Conservation (phyloP, 2,329 filamentous ascomycete genomes). For the Cylindrodendrum hubeiense region DNA sequence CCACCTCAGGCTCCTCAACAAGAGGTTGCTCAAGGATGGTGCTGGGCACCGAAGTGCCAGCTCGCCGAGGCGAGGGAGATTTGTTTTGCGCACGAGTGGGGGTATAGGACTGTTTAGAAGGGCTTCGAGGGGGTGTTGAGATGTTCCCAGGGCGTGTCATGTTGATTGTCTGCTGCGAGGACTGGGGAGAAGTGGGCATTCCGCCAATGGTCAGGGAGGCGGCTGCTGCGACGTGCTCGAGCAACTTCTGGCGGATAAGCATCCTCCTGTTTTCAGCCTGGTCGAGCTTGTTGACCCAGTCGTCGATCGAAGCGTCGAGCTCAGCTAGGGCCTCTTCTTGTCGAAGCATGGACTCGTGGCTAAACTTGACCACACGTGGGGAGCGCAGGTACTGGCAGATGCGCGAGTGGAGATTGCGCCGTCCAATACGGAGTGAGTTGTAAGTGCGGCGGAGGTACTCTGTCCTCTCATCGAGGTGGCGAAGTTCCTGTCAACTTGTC, state of each 20-base stretch:
- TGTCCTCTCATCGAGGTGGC: slow-evolving; percentile 80
- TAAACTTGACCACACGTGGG: slow-evolving; percentile 78
- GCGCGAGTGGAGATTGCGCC: slow-evolving; percentile 80
- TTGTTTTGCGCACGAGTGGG: slow-evolving; percentile 50
- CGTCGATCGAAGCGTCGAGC: slow-evolving; percentile 82
- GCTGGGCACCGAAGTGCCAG: slow-evolving; percentile 66
- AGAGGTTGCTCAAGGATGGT: slow-evolving; percentile 66
- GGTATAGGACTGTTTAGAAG: slow-evolving; percentile 58
- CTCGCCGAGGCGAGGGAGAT: slow-evolving; percentile 64
- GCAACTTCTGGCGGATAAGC: slow-evolving; percentile 81
- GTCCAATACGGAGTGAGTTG: slow-evolving; percentile 78
- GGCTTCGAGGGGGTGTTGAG: slow-evolving; percentile 70
- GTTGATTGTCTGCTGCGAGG: slow-evolving; percentile 57
- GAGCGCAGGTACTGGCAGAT: slow-evolving; percentile 84
- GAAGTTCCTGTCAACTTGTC: slow-evolving; percentile 69
- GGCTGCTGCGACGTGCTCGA: slow-evolving; percentile 84
- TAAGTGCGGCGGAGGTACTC: slow-evolving; percentile 84
- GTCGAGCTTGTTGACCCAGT: slow-evolving; percentile 85
- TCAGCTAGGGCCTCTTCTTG: slow-evolving; percentile 85
- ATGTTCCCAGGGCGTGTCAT: slow-evolving; percentile 56
- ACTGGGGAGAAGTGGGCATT: slow-evolving; percentile 52
- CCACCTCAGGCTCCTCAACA: slow-evolving; percentile 55
- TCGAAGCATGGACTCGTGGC: slow-evolving; percentile 79
- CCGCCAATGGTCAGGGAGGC: slow-evolving; percentile 60
- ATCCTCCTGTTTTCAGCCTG: slow-evolving; percentile 82